phyloP scores from a whole-genome alignment of 768 basidiomycete species.

The Crepidotus variabilis region DNA sequence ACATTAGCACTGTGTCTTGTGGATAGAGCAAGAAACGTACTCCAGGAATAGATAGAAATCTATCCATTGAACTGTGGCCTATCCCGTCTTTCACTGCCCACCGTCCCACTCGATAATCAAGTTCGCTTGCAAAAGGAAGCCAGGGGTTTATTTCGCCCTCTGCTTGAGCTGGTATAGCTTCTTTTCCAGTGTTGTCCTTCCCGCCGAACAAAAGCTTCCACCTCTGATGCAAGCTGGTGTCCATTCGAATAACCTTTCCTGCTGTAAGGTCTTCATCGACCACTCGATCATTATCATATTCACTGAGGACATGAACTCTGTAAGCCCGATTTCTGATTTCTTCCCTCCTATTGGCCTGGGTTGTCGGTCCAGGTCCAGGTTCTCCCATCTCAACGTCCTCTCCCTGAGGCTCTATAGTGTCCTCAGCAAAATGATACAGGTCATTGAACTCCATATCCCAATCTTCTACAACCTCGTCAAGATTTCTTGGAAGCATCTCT shows the following conservation, averaged over 20 bases:
- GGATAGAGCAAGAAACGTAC: background rate
- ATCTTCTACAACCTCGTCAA: background rate
- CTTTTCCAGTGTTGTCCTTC: background rate
- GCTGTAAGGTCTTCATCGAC: background rate
- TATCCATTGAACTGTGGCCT: constrained; percentile 16
- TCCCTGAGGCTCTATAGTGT: background rate
- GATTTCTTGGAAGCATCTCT: background rate
- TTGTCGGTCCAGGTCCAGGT: constrained; percentile 9
- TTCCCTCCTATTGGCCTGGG: constrained; percentile 4
- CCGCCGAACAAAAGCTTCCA: background rate
- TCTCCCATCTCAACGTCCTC: background rate
- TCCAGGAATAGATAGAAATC: constrained; percentile 15
- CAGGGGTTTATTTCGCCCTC: background rate
- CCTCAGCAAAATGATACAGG: background rate
- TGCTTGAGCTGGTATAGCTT: background rate
- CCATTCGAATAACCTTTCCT: background rate
- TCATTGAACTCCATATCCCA: background rate
- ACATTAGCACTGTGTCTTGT: background rate
- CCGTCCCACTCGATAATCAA: constrained; percentile 17
- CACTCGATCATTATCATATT: constrained; percentile 3
- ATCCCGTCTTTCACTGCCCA: constrained; percentile 18
- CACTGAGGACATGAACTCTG: background rate
- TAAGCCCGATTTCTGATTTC: constrained; percentile 3
- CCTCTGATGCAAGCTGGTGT: background rate
- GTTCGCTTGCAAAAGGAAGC: constrained; percentile 15